These are phyloP conservation scores for Pneumocystis murina DNA, from an alignment of 1,139 yeast species.

Conservation along the genomic window DNA sequence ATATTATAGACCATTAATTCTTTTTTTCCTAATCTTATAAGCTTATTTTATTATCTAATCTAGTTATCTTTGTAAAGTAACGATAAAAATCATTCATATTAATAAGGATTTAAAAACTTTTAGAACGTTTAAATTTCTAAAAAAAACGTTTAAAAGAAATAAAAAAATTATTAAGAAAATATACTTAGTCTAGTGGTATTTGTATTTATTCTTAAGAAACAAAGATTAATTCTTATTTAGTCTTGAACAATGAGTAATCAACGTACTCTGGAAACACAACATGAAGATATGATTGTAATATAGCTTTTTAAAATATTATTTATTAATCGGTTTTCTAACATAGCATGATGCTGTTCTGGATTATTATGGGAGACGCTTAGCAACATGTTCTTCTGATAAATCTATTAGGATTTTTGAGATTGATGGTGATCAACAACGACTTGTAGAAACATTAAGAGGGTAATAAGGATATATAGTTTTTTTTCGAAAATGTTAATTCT, in stretches of 20 bases:
- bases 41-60: not conserved
- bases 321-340: not conserved
- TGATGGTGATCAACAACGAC: conserved; percentile 65
- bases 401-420: conserved; percentile 85
- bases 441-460: conserved; percentile 66
- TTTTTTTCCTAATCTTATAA: too few relatives aligned
- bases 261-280: conserved; percentile 32
- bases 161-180: not conserved
- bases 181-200: not conserved
- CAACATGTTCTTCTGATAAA: conserved; percentile 90
- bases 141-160: not conserved
- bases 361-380: conserved; percentile 87
- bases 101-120: too few relatives aligned
- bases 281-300: conserved; percentile 49
- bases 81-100: too few relatives aligned
- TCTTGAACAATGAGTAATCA: not conserved
- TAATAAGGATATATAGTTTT: conserved; percentile 4
- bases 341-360: conserved; percentile 89
- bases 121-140: not conserved
- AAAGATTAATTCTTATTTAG: conserved; percentile 12
- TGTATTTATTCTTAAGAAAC: not conserved
- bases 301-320: not conserved
- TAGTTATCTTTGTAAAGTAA: not conserved
- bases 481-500: conserved; percentile 13
- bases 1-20: too few relatives aligned